Percentiles rank a stretch among this genome's conserved stretches.
These are phyloP conservation scores for Hortiboletus campestris DNA, from an alignment of 768 basidiomycete genomes.

Conservation along the genomic window DNA sequence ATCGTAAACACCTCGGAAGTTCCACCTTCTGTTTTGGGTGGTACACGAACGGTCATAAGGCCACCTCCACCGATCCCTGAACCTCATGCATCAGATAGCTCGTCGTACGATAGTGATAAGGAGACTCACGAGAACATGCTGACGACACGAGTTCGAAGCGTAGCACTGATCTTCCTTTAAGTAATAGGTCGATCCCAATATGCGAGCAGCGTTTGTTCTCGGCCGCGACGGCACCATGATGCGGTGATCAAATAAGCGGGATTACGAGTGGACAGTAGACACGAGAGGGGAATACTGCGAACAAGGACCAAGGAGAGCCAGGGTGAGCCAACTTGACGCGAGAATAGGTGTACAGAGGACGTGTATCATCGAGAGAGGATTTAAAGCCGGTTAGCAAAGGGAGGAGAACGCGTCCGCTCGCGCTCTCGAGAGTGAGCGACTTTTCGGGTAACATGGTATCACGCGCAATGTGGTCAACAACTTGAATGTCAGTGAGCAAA, in stretches of 20 bases:
- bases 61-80: slow-evolving; percentile 89
- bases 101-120: neutral
- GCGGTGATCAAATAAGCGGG: slow-evolving; percentile 61
- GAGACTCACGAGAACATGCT: slow-evolving; percentile 84
- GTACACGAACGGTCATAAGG: slow-evolving; percentile 80
- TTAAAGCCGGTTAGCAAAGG: neutral
- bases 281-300: neutral
- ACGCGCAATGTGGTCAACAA: neutral
- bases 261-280: slow-evolving; percentile 30
- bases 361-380: neutral
- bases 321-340: slow-evolving; percentile 4
- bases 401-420: neutral
- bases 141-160: slow-evolving; percentile 77
- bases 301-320: slow-evolving; percentile 13
- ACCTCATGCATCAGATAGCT: slow-evolving; percentile 33
- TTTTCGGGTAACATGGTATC: slow-evolving; percentile 8
- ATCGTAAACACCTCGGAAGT: slow-evolving; percentile 66
- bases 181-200: slow-evolving; percentile 76
- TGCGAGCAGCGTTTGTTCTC: slow-evolving; percentile 86
- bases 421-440: neutral
- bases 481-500: neutral
- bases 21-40: slow-evolving; percentile 42
- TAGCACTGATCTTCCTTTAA: slow-evolving; percentile 73
- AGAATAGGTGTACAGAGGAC: slow-evolving; percentile 20
- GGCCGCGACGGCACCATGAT: slow-evolving; percentile 80